Base-by-base conservation (phyloP, 257 asterid genomes). In the Asclepias syriaca region DNA sequence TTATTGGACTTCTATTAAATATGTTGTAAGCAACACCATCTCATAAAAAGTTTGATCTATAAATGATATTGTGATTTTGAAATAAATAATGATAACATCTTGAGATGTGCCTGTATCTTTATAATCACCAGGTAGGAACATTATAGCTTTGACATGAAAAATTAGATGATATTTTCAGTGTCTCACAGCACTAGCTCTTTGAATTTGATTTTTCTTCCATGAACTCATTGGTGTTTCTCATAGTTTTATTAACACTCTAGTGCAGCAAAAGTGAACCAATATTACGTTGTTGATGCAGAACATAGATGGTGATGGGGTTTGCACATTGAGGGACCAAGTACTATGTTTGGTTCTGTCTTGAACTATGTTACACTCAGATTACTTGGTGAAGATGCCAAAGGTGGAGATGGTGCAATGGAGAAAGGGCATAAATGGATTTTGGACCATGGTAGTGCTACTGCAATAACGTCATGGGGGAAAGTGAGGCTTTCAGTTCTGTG, bases 241-340 rank as follows among this genome's bases (percentile, higher is more conserved):
- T 43, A 43, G 6, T 13, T 13, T 29, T 72, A 12, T 51, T 1
- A 27, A 14, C 55, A 64, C 71, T 77, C 63, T 40, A 69, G 22
- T 49, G 66, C 54, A 58, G 19, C 72, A 69, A 24, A 58, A 64
- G 21, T 74, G 69, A 74, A 61, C 78, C 50, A 58, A 32, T 73
- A 70, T 77, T 72, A 66, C 61, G 61, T 22, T 72, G 68, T 68
- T 76, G 72, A 78, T 76, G 80, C 92, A 95, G 98, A 94, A 92
- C 82, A 77, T 69, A 55, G 99, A 95, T 76, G 98, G 99, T 80
- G 99, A 72, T 95, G 99, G 98, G 98, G 99, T 75, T 88, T 95
- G 85, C 99, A 95, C 81, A 92, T 95, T 74, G 99, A 95, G 83
- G 91, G 99, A 77, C 99, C 93, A 63, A 92, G 98, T 84, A 95